Evolutionary conservation across 2,329 filamentous ascomycete species (phyloP).

Genomic region (Venturiaceae sp.): DNA sequence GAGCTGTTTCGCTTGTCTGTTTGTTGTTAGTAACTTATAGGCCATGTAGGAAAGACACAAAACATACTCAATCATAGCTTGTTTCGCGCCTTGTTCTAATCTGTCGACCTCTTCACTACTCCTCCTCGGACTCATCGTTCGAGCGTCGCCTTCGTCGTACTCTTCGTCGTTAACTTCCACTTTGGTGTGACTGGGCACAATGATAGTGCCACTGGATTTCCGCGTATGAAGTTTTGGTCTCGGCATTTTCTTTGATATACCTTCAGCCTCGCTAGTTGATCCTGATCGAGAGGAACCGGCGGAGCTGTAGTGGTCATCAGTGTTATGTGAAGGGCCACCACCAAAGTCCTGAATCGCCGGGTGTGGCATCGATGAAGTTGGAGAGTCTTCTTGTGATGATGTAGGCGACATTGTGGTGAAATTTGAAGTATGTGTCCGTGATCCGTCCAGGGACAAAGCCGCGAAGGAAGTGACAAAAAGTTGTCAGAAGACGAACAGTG

Average conservation of each 20-base stretch:
- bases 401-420: background rate
- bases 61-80: constrained; percentile 51
- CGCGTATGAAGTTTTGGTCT: constrained; percentile 62
- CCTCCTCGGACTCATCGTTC: constrained; percentile 87
- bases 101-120: constrained; percentile 86
- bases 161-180: constrained; percentile 64
- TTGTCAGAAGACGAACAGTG: background rate
- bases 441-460: background rate
- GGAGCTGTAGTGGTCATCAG: background rate
- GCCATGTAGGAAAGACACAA: background rate
- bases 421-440: background rate
- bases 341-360: background rate
- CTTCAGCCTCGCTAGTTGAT: constrained; percentile 6
- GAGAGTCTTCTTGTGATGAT: background rate
- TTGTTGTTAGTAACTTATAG: constrained; percentile 9
- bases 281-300: background rate
- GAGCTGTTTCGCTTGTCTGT: constrained; percentile 75
- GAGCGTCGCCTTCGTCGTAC: constrained; percentile 77
- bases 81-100: constrained; percentile 71
- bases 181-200: constrained; percentile 68
- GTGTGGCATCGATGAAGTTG: background rate
- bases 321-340: background rate
- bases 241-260: constrained; percentile 24
- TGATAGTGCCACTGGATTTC: constrained; percentile 74
- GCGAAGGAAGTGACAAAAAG: background rate